Percentiles rank a stretch among this genome's conserved stretches.
Evolutionary conservation across 2,329 filamentous ascomycete species (phyloP).

Genomic region (Cladosporium sp.): DNA sequence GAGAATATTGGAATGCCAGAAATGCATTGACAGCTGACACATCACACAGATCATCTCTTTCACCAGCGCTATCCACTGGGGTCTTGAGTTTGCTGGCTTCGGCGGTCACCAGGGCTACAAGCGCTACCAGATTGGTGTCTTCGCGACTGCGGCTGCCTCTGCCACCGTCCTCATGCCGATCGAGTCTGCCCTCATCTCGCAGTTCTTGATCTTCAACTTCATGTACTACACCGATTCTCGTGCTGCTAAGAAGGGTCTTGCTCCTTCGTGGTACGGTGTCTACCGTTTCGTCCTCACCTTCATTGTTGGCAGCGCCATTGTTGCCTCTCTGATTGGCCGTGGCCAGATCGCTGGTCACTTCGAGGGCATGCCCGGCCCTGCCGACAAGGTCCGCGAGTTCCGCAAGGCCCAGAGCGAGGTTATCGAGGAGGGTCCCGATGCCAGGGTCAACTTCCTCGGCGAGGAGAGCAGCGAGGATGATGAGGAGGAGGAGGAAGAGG

Average conservation of each 20-base stretch:
- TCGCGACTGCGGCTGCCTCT: slow-evolving; percentile 82
- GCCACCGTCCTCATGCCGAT: slow-evolving; percentile 82
- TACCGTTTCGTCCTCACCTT: slow-evolving; percentile 94
- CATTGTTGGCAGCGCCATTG: slow-evolving; percentile 80
- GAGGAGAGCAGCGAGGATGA: slow-evolving; percentile 36
- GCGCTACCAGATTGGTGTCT: slow-evolving; percentile 80
- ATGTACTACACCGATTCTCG: slow-evolving; percentile 83
- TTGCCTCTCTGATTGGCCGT: slow-evolving; percentile 77
- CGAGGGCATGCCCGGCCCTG: slow-evolving; percentile 46
- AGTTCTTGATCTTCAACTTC: slow-evolving; percentile 81
- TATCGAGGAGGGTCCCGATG: slow-evolving; percentile 37
- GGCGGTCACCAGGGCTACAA: slow-evolving; percentile 69
- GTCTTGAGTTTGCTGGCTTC: slow-evolving; percentile 77
- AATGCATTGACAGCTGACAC: slow-evolving; percentile 6
- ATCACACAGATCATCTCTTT: slow-evolving; percentile 77
- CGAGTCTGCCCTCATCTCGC: slow-evolving; percentile 80
- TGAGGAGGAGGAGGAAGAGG: slow-evolving; percentile 27
- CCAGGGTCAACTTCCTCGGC: slow-evolving; percentile 34
- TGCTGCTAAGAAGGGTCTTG: slow-evolving; percentile 73
- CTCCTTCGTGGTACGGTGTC: slow-evolving; percentile 79
- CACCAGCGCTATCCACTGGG: slow-evolving; percentile 92
- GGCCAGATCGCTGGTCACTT: slow-evolving; percentile 70
- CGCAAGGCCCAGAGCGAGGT: slow-evolving; percentile 39
- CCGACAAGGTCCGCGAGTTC: slow-evolving; percentile 53
- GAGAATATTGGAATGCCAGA: not conserved